These are phyloP conservation scores for Scutellaria minor DNA, from an alignment of 257 asterid species.

Conservation along the genomic window DNA sequence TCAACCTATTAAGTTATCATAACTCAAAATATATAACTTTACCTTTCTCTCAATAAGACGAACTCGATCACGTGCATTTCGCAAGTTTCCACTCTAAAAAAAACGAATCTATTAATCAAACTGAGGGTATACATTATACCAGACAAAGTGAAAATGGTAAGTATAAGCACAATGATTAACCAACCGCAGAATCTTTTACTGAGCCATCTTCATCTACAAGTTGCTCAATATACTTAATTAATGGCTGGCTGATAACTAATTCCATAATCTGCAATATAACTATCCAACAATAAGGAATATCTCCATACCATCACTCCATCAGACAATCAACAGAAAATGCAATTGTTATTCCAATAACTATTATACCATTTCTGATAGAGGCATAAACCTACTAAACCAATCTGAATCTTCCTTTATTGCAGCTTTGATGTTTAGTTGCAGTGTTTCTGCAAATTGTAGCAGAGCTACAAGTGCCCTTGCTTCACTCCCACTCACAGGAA, in stretches of 20 bases:
- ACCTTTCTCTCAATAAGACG: slow-evolving; percentile 87
- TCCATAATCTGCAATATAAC: slow-evolving; percentile 73
- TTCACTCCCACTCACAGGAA: slow-evolving; percentile 73
- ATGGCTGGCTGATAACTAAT: slow-evolving; percentile 54
- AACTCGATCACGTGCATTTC: slow-evolving; percentile 80
- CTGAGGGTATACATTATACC: slow-evolving; percentile 32
- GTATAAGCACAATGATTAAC: slow-evolving; percentile 38
- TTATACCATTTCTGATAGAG: slow-evolving; percentile 79
- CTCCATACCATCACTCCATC: neutral
- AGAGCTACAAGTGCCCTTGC: slow-evolving; percentile 70
- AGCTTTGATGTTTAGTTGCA: slow-evolving; percentile 76
- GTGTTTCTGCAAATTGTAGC: slow-evolving; percentile 64
- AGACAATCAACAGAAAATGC: slow-evolving; percentile 28
- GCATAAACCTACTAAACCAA: slow-evolving; percentile 80
- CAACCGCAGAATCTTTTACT: slow-evolving; percentile 94
- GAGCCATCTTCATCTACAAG: slow-evolving; percentile 93
- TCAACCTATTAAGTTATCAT: slow-evolving; percentile 5
- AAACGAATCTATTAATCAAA: slow-evolving; percentile 28
- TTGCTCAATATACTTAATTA: slow-evolving; percentile 69
- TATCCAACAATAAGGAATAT: slow-evolving; percentile 25
- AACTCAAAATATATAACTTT: slow-evolving; percentile 18
- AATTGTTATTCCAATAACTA: slow-evolving; percentile 10
- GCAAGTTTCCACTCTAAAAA: slow-evolving; percentile 75
- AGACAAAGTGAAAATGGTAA: slow-evolving; percentile 22
- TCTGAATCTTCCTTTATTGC: slow-evolving; percentile 80